A percentile compares a stretch with the other conserved stretches of the same genome.
Evolutionary conservation across 352 stramenopile genomes (phyloP).

Genomic region (Thalassiosira exigua): DNA sequence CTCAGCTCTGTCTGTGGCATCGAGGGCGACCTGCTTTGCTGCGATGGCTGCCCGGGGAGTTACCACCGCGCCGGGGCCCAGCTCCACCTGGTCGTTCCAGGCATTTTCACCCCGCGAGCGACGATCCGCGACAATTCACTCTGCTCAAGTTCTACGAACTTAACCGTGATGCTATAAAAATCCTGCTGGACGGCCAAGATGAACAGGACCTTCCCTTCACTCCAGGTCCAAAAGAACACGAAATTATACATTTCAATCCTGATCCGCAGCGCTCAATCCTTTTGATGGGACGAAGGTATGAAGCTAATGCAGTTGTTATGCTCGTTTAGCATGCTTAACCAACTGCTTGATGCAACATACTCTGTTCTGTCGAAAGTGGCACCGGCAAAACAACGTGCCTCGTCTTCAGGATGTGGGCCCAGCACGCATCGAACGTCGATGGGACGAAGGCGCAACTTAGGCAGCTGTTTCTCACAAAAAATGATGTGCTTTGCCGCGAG

Average conservation of each 20-base stretch:
- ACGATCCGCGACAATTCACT: constrained; percentile 54
- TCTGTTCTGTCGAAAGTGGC: no score
- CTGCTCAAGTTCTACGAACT: constrained; percentile 69
- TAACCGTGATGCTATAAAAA: constrained; percentile 43
- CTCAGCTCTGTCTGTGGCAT: constrained; percentile 69
- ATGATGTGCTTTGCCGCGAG: constrained; percentile 38
- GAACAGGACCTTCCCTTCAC: constrained; percentile 64
- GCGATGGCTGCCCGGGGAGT: constrained; percentile 78
- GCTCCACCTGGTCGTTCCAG: no score
- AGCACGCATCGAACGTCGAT: no score
- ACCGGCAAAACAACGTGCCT: constrained; percentile 49
- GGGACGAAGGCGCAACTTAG: no score
- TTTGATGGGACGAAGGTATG: no score
- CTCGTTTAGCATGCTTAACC: no score
- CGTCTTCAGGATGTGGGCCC: constrained; percentile 52
- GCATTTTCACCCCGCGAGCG: constrained; percentile 55
- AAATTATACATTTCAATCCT: constrained; percentile 20
- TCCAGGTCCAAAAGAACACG: constrained; percentile 42
- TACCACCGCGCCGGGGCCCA: no score
- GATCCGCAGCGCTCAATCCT: no score
- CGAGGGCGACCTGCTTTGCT: constrained; percentile 83
- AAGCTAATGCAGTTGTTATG: no score
- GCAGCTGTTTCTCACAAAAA: constrained; percentile 56
- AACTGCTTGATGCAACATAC: no score
- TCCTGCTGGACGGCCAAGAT: constrained; percentile 51